phyloP scores from a whole-genome alignment of 2,329 filamentous ascomycete species.

The Botrytis fragariae region DNA sequence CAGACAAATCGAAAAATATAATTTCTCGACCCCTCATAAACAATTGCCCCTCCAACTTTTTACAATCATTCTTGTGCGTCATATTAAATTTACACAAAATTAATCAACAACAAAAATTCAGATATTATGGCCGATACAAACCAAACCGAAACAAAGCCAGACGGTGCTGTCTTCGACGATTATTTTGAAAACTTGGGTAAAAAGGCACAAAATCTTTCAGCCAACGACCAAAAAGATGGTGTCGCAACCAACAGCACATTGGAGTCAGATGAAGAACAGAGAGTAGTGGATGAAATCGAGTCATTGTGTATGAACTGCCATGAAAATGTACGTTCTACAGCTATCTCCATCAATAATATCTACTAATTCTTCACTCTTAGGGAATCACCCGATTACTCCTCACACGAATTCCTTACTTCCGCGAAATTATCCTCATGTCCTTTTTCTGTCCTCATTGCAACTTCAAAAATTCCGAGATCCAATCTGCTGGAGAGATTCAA shows the following conservation, averaged over 20 bases:
- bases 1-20: constrained; percentile 29
- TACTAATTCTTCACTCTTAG: constrained; percentile 43
- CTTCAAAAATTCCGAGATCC: constrained; percentile 89
- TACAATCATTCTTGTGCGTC: constrained; percentile 21
- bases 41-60: constrained; percentile 29
- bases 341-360: not conserved
- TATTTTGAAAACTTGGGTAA: constrained; percentile 63
- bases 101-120: not conserved
- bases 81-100: constrained; percentile 4
- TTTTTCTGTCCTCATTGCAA: constrained; percentile 89
- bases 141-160: constrained; percentile 41
- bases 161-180: constrained; percentile 48
- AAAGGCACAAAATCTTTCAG: constrained; percentile 54
- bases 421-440: constrained; percentile 96
- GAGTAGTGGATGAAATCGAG: constrained; percentile 66
- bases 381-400: constrained; percentile 83
- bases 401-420: constrained; percentile 93
- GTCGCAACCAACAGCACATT: constrained; percentile 30
- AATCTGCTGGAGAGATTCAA: constrained; percentile 88
- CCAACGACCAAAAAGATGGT: constrained; percentile 33
- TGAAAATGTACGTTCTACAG: constrained; percentile 56
- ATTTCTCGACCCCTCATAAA: constrained; percentile 14
- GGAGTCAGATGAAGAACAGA: constrained; percentile 47
- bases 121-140: constrained; percentile 45
- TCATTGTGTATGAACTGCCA: constrained; percentile 86